Percentiles rank a stretch among this genome's conserved stretches.
Conservation (phyloP, 2,329 filamentous ascomycete species). For the Pseudohalonectria lignicola region DNA sequence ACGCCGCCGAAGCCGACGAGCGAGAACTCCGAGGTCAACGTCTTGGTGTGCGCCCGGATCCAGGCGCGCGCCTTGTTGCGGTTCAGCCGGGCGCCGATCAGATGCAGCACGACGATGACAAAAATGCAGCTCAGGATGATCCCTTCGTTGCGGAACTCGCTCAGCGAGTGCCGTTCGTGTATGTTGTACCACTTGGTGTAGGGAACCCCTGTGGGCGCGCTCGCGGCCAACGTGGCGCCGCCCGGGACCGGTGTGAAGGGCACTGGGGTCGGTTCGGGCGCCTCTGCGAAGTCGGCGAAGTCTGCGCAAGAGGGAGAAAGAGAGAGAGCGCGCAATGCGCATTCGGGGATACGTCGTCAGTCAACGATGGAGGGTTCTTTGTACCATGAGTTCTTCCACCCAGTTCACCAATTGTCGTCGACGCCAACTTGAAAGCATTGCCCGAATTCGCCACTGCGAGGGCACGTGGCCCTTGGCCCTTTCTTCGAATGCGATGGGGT, state of each 20-base stretch:
- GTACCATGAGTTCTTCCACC: too few relatives aligned
- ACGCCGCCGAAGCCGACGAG: conserved; percentile 67
- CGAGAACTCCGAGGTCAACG: conserved; percentile 73
- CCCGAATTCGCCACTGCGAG: too few relatives aligned
- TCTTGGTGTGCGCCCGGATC: conserved; percentile 62
- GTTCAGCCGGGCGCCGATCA: conserved; percentile 74
- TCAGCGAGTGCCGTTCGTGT: conserved; percentile 76
- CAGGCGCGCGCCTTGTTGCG: conserved; percentile 69
- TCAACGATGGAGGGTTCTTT: too few relatives aligned
- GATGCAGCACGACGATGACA: conserved; percentile 65
- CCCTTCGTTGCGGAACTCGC: conserved; percentile 82
- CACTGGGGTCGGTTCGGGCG: conserved; percentile 52
- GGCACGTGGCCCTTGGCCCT: too few relatives aligned
- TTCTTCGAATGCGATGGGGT: too few relatives aligned
- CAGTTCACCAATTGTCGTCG: too few relatives aligned
- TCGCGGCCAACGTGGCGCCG: conserved; percentile 32
- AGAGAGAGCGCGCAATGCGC: too few relatives aligned
- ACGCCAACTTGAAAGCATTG: too few relatives aligned
- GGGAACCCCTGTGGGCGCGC: conserved; percentile 41
- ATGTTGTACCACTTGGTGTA: conserved; percentile 96
- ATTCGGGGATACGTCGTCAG: too few relatives aligned
- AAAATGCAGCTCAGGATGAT: conserved; percentile 67
- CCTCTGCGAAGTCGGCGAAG: conserved; percentile 86
- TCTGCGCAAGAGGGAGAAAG: conserved; percentile 38
- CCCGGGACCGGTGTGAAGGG: conserved; percentile 29